Evolutionary conservation across 176 grass and related monocot genomes (phyloP).

Genomic region (Rhipidocladum racemiflorum): DNA sequence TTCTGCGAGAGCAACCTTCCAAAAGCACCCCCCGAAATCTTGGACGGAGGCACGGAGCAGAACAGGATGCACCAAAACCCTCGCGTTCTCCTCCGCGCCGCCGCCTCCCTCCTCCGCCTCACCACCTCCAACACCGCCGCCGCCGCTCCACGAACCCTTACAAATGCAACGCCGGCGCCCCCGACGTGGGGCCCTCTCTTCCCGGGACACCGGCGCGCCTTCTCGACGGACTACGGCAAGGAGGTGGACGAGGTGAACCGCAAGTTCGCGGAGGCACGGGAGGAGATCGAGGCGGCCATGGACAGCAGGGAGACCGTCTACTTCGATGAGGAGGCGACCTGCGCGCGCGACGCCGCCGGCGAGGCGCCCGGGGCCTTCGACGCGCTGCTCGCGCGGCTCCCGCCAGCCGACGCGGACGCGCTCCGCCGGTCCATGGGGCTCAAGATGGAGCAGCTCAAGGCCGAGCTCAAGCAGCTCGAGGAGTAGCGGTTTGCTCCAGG

Average conservation of each 20-base stretch:
- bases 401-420: slow-evolving; percentile 55
- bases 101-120: slow-evolving; percentile 38
- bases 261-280: slow-evolving; percentile 94
- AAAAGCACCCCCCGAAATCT: too few relatives aligned
- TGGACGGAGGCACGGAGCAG: too few relatives aligned
- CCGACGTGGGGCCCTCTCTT: neutral
- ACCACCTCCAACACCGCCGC: neutral
- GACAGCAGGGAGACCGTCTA: slow-evolving; percentile 96
- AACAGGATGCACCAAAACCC: slow-evolving; percentile 65
- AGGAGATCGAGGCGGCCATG: slow-evolving; percentile 94
- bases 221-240: slow-evolving; percentile 64
- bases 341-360: slow-evolving; percentile 70
- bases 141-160: neutral
- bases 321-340: slow-evolving; percentile 87
- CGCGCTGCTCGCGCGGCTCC: slow-evolving; percentile 65
- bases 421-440: slow-evolving; percentile 91
- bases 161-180: neutral
- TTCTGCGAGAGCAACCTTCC: too few relatives aligned
- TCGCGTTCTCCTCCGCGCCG: slow-evolving; percentile 53
- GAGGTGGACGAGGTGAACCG: slow-evolving; percentile 91
- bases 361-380: slow-evolving; percentile 58
- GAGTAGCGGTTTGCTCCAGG: slow-evolving; percentile 40
- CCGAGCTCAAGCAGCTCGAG: slow-evolving; percentile 87
- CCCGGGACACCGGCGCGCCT: slow-evolving; percentile 1
- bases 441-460: slow-evolving; percentile 98